Evolutionary conservation across 2,329 filamentous ascomycete species (phyloP).

Genomic region (Colletotrichum sublineola): DNA sequence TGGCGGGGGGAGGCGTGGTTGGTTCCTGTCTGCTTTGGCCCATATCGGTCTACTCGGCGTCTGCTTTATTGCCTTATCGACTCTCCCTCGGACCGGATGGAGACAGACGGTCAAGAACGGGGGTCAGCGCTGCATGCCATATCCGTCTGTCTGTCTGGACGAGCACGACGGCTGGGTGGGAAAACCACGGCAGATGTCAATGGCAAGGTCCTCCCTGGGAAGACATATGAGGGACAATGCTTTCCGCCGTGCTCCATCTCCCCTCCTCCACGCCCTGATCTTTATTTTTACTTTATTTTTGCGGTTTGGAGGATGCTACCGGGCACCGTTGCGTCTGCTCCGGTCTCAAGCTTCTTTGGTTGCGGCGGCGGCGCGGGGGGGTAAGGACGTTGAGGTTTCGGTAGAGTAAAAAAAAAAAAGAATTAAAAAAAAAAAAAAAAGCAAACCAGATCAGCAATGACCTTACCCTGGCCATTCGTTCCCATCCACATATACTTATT

Average conservation of each 20-base stretch:
- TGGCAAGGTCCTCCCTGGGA: background rate
- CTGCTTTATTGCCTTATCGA: background rate
- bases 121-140: background rate
- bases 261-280: background rate
- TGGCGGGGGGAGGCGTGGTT: background rate
- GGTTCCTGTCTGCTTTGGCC: background rate
- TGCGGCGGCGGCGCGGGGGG: conserved; percentile 22
- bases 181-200: conserved; percentile 5
- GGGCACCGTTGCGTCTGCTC: conserved; percentile 29
- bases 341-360: conserved; percentile 12
- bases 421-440: conserved; percentile 1
- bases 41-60: conserved; percentile 3
- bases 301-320: conserved; percentile 15
- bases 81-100: conserved; percentile 8
- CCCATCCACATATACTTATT: background rate
- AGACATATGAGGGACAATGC: background rate
- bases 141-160: background rate
- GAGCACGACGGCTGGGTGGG: conserved; percentile 11
- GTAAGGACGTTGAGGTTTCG: conserved; percentile 35
- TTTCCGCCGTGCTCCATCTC: background rate
- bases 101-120: background rate
- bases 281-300: background rate
- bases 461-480: conserved; percentile 21
- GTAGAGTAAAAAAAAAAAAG: conserved; percentile 19
- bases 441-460: conserved; percentile 29